Conservation (phyloP, 148 eudicot species). For the Fallopia convolvulus region DNA sequence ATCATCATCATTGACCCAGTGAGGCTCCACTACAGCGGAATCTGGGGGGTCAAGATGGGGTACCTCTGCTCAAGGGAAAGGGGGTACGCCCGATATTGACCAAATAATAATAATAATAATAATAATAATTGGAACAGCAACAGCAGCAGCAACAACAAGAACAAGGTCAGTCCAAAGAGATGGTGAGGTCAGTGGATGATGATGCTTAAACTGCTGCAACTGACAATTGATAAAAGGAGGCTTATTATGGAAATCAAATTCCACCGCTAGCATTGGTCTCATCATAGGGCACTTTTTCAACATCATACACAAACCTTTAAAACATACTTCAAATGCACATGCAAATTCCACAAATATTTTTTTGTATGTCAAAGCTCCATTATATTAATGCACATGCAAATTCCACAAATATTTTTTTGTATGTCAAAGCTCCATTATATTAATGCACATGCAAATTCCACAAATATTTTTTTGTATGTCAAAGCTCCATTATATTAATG, state of each 20-base stretch:
- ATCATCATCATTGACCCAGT: no score
- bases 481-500: neutral
- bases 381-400: neutral
- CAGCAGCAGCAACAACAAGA: neutral
- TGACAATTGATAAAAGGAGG: neutral
- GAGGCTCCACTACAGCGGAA: no score
- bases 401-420: neutral
- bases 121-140: neutral
- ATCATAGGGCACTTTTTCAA: conserved; percentile 9
- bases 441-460: neutral
- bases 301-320: neutral
- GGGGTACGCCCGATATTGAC: neutral
- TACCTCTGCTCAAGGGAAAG: no score
- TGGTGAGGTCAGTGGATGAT: neutral
- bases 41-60: no score
- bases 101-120: neutral
- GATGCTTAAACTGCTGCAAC: neutral
- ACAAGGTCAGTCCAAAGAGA: neutral
- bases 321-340: neutral
- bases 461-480: neutral
- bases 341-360: neutral
- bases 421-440: neutral
- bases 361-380: neutral
- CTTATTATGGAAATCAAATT: conserved; percentile 6
- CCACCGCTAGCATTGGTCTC: conserved; percentile 1